These are phyloP conservation scores for Sphaerostilbella broomeana DNA, from an alignment of 2,329 filamentous ascomycete species.

Conservation along the genomic window DNA sequence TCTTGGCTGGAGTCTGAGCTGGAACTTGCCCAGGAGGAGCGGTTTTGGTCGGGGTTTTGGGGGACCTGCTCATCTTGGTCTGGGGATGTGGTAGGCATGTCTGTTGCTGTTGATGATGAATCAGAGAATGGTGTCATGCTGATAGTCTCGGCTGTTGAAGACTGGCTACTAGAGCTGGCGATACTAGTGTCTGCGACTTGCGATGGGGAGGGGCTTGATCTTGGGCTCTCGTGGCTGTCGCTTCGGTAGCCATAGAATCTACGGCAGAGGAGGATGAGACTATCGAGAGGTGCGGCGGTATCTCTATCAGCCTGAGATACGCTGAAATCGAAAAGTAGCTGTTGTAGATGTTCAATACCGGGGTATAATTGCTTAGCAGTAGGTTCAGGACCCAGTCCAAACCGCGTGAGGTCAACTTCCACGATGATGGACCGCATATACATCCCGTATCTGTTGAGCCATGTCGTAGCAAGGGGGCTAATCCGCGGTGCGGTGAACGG, in stretches of 20 bases:
- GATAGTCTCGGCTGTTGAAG: background rate
- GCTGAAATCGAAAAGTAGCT: conserved; percentile 25
- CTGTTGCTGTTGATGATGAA: background rate
- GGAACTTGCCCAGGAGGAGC: background rate
- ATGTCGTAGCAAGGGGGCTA: conserved; percentile 30
- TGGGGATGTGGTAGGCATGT: background rate
- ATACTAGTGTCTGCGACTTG: conserved; percentile 3
- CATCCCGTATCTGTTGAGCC: conserved; percentile 28
- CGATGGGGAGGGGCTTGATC: background rate
- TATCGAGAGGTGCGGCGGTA: conserved; percentile 20
- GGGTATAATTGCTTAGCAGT: conserved; percentile 20
- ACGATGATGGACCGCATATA: conserved; percentile 32
- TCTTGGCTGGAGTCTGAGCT: background rate
- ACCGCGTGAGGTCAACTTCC: conserved; percentile 35
- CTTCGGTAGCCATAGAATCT: conserved; percentile 26
- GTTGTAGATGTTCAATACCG: conserved; percentile 21
- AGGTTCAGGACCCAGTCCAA: conserved; percentile 26
- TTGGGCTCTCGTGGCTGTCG: background rate
- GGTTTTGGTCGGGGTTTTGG: background rate
- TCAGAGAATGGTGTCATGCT: no score
- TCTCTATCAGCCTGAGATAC: conserved; percentile 19
- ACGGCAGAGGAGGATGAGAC: conserved; percentile 29
- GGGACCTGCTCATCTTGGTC: background rate
- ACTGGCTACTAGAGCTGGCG: background rate
- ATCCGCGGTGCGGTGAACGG: conserved; percentile 28